A percentile compares a stretch with the other conserved stretches of the same genome.
These are phyloP conservation scores for Tetrahymena thermophila DNA, from an alignment of 73 alveolate genomes.

Conservation along the genomic window DNA sequence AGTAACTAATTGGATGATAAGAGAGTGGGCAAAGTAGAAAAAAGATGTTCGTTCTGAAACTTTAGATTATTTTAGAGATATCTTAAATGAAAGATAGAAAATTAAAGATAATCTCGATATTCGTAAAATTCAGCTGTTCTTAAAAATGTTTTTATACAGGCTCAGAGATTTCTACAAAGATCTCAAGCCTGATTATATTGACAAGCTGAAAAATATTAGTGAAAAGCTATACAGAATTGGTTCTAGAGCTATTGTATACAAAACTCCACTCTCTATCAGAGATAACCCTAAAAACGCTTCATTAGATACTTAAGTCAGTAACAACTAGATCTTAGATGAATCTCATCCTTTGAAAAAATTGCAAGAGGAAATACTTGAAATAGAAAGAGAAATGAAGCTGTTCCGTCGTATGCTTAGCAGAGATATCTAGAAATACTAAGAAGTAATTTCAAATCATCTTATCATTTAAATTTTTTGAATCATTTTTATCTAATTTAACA, in stretches of 20 bases:
- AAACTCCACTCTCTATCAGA: neutral
- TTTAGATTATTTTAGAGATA: neutral
- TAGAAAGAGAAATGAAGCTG: neutral
- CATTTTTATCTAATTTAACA: no score
- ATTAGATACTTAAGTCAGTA: neutral
- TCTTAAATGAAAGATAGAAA: neutral
- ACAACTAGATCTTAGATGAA: neutral
- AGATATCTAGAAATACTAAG: neutral
- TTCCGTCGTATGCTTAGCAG: slow-evolving; percentile 1
- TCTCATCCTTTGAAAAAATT: neutral
- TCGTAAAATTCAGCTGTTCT: neutral
- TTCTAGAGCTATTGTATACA: neutral
- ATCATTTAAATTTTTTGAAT: no score
- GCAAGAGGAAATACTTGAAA: neutral
- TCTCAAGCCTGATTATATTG: neutral
- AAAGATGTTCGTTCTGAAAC: neutral
- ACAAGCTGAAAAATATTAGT: neutral
- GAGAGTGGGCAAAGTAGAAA: neutral
- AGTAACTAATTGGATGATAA: neutral
- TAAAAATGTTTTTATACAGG: neutral
- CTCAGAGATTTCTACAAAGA: neutral
- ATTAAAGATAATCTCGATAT: neutral
- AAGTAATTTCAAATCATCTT: neutral
- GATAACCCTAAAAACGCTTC: neutral
- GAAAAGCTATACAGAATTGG: neutral